A percentile compares a stretch with the other conserved stretches of the same genome.
Conservation (phyloP, 2,329 filamentous ascomycete species). For the Fusarium bactridioides region DNA sequence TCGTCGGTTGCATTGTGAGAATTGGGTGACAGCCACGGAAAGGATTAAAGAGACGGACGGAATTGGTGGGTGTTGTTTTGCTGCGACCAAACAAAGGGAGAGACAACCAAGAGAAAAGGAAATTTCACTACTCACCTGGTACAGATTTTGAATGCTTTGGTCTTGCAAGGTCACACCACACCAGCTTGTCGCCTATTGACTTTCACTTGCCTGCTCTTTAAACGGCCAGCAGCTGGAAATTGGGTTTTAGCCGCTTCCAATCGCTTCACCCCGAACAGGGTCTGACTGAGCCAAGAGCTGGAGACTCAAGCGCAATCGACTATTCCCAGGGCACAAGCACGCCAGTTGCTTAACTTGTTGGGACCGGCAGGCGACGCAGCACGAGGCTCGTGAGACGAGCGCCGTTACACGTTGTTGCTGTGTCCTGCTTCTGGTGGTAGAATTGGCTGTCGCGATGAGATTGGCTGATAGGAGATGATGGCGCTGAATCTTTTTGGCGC, state of each 20-base stretch:
- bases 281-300: conserved; percentile 13
- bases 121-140: conserved; percentile 36
- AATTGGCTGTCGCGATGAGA: conserved; percentile 19
- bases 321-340: conserved; percentile 3
- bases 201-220: neutral
- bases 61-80: conserved; percentile 12
- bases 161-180: conserved; percentile 3
- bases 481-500: conserved; percentile 11
- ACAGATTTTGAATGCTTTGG: conserved; percentile 15
- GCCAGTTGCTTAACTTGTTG: neutral
- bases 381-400: conserved; percentile 2
- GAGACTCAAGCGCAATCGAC: neutral
- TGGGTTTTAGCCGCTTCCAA: conserved; percentile 17
- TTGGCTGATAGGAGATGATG: conserved; percentile 29
- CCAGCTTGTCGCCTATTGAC: neutral
- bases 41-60: neutral
- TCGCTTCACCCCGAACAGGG: neutral
- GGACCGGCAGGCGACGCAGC: neutral
- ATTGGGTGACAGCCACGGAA: conserved; percentile 7
- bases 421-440: conserved; percentile 7
- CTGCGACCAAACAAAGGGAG: conserved; percentile 16
- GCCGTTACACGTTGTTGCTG: conserved; percentile 23
- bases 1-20: neutral
- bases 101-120: conserved; percentile 15
- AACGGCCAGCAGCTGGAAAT: neutral